Percentiles rank a stretch among this genome's conserved stretches.
Conservation (phyloP, 805 yeast genomes). For the Candida alai region DNA sequence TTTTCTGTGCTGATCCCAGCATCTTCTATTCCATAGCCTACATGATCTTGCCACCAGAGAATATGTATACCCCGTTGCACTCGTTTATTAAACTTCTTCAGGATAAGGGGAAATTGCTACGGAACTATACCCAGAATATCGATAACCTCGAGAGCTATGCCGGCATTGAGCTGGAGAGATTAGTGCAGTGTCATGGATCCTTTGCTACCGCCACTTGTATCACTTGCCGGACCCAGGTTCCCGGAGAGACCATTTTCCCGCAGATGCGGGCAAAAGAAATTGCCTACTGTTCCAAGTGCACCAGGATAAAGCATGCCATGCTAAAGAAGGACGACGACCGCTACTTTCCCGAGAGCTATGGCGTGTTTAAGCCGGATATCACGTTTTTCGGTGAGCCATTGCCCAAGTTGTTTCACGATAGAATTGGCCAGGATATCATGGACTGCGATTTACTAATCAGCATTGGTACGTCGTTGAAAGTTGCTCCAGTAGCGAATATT, state of each 20-base stretch:
- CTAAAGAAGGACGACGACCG: slow-evolving; percentile 22
- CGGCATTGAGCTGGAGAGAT: slow-evolving; percentile 45
- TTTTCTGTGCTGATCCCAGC: slow-evolving; percentile 35
- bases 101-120: slow-evolving; percentile 31
- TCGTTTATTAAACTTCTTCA: slow-evolving; percentile 35
- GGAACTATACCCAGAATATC: slow-evolving; percentile 44
- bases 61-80: slow-evolving; percentile 36
- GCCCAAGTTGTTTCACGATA: slow-evolving; percentile 37
- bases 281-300: slow-evolving; percentile 52
- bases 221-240: slow-evolving; percentile 61
- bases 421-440: slow-evolving; percentile 47
- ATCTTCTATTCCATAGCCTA: slow-evolving; percentile 42
- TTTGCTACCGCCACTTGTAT: slow-evolving; percentile 70
- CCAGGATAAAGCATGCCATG: slow-evolving; percentile 15
- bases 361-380: slow-evolving; percentile 84
- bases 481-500: slow-evolving; percentile 45
- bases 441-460: slow-evolving; percentile 76
- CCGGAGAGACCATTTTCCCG: slow-evolving; percentile 45
- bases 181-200: slow-evolving; percentile 84
- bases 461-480: slow-evolving; percentile 81
- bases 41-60: slow-evolving; percentile 40
- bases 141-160: slow-evolving; percentile 48
- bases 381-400: slow-evolving; percentile 78
- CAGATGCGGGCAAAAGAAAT: slow-evolving; percentile 44
- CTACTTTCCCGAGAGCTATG: slow-evolving; percentile 24